Evolutionary conservation across 148 eudicot genomes (phyloP).

Genomic region (Cornus controversa): DNA sequence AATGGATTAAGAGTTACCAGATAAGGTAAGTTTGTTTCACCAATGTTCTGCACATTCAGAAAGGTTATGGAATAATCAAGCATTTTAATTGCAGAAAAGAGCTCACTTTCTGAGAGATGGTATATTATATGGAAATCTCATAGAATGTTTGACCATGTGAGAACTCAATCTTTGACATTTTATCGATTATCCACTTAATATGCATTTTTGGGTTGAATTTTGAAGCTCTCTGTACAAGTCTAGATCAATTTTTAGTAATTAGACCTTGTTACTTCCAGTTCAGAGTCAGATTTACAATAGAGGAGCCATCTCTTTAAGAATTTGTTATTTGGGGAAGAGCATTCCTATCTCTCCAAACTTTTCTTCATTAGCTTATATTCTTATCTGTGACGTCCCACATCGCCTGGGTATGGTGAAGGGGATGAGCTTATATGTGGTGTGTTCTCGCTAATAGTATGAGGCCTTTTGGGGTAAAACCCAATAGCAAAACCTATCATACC

Average conservation of each 20-base stretch:
- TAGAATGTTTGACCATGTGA: background rate
- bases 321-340: background rate
- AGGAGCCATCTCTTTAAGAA: background rate
- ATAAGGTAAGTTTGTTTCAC: slow-evolving; percentile 50
- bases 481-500: too few relatives aligned
- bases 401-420: too few relatives aligned
- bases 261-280: background rate
- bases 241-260: background rate
- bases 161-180: background rate
- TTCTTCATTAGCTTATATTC: too few relatives aligned
- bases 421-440: too few relatives aligned
- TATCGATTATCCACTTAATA: background rate
- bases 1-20: slow-evolving; percentile 90
- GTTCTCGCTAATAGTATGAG: too few relatives aligned
- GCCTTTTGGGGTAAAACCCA: too few relatives aligned
- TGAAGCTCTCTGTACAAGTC: background rate
- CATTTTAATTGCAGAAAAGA: slow-evolving; percentile 3
- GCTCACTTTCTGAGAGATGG: background rate
- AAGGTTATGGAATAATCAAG: slow-evolving; percentile 5
- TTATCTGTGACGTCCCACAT: too few relatives aligned
- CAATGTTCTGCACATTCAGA: slow-evolving; percentile 58
- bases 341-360: background rate
- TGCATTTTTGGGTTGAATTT: background rate
- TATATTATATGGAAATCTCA: background rate
- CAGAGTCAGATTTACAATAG: background rate